Conservation (phyloP, 129 eudicot species). For the Calendula officinalis region DNA sequence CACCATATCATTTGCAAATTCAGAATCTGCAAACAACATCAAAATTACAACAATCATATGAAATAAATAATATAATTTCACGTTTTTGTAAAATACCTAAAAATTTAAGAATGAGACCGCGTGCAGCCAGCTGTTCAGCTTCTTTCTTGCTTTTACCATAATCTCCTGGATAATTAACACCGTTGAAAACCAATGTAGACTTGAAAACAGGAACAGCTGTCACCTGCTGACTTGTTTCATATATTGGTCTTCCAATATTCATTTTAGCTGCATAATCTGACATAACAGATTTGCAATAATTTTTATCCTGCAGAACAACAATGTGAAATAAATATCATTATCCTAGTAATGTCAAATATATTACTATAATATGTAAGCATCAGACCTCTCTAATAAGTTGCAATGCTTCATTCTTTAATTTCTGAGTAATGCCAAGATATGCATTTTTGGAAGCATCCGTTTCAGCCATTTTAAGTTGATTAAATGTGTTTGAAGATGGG, state of each 20-base stretch:
- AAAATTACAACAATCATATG: not conserved
- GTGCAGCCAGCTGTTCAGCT: slow-evolving; percentile 61
- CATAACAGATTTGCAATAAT: slow-evolving; percentile 51
- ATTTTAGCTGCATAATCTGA: slow-evolving; percentile 50
- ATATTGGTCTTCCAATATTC: slow-evolving; percentile 34
- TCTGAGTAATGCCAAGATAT: slow-evolving; percentile 25
- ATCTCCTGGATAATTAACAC: slow-evolving; percentile 44
- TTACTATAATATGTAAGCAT: slow-evolving; percentile 4
- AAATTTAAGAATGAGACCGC: slow-evolving; percentile 45
- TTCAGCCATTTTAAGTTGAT: slow-evolving; percentile 41
- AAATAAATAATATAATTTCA: not conserved
- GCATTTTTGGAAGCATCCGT: slow-evolving; percentile 53
- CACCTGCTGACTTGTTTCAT: slow-evolving; percentile 28
- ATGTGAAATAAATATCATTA: not conserved
- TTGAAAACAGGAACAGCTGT: slow-evolving; percentile 31
- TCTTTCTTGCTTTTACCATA: slow-evolving; percentile 50
- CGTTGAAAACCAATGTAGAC: slow-evolving; percentile 38
- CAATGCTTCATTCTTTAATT: slow-evolving; percentile 32
- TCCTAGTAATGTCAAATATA: not conserved
- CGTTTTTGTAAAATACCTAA: slow-evolving; percentile 42
- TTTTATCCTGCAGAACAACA: slow-evolving; percentile 39
- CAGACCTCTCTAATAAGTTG: slow-evolving; percentile 45
- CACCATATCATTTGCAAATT: slow-evolving; percentile 29
- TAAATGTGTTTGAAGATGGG: slow-evolving; percentile 33
- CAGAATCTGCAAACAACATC: slow-evolving; percentile 36